A percentile compares a stretch with the other conserved stretches of the same genome.
These are phyloP conservation scores for Psilocybe mexicana DNA, from an alignment of 1,284 basidiomycete species.

Conservation along the genomic window DNA sequence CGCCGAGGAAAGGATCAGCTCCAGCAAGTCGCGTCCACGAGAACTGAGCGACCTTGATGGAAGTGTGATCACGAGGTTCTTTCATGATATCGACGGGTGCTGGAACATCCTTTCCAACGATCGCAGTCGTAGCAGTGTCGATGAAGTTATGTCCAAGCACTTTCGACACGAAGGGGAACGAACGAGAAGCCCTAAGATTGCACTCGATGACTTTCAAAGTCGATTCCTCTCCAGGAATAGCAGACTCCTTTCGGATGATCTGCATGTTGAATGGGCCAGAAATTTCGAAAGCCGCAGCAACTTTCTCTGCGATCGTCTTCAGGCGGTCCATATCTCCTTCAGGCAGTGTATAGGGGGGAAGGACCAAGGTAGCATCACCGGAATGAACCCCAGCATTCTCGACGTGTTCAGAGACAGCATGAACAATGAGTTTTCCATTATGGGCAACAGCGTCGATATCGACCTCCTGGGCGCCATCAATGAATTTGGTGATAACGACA, in stretches of 20 bases:
- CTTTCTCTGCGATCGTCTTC: constrained; percentile 94
- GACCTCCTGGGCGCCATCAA: constrained; percentile 96
- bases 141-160: constrained; percentile 98
- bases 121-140: constrained; percentile 91
- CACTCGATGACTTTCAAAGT: constrained; percentile 98
- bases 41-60: constrained; percentile 98
- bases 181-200: constrained; percentile 95
- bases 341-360: constrained; percentile 91
- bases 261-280: constrained; percentile 99
- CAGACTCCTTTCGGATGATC: constrained; percentile 86
- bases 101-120: constrained; percentile 88
- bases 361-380: constrained; percentile 96
- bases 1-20: constrained; percentile 96
- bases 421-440: constrained; percentile 92
- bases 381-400: constrained; percentile 99
- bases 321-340: constrained; percentile 81
- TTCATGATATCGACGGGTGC: constrained; percentile 94
- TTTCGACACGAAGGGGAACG: constrained; percentile 99
- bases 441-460: constrained; percentile 98
- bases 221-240: constrained; percentile 54
- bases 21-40: constrained; percentile 95
- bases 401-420: constrained; percentile 97
- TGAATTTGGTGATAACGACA: constrained; percentile 98
- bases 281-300: constrained; percentile 93
- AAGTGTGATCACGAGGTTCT: constrained; percentile 87